Evolutionary conservation across 257 asterid species (phyloP).

Genomic region (Solanum verrucosum): DNA sequence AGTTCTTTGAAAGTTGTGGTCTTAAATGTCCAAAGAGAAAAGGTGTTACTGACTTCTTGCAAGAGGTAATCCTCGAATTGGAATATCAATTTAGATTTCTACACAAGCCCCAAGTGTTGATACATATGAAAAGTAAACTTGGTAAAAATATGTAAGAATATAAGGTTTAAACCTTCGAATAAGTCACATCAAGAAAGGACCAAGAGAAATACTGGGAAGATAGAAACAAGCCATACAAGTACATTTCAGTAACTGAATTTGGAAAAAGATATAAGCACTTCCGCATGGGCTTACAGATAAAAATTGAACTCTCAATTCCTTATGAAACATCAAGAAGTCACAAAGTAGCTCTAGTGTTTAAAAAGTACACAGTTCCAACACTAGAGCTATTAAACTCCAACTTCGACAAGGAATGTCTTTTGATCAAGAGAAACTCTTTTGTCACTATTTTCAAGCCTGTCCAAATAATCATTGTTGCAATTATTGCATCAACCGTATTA

Average conservation of each 20-base stretch:
- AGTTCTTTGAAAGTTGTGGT: slow-evolving; percentile 48
- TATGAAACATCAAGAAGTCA: slow-evolving; percentile 31
- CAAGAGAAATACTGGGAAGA: slow-evolving; percentile 70
- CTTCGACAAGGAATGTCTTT: slow-evolving; percentile 59
- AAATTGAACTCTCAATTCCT: slow-evolving; percentile 48
- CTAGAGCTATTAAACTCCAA: slow-evolving; percentile 46
- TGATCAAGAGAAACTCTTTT: slow-evolving; percentile 55
- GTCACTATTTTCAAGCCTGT: slow-evolving; percentile 50
- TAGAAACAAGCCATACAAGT: slow-evolving; percentile 23
- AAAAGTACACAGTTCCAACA: slow-evolving; percentile 29
- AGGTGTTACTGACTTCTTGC: slow-evolving; percentile 47
- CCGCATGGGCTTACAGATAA: slow-evolving; percentile 28
- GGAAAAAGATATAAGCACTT: slow-evolving; percentile 31
- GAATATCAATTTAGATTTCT: not conserved
- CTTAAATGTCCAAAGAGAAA: slow-evolving; percentile 60
- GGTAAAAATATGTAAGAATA: not conserved
- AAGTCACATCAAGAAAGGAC: slow-evolving; percentile 68
- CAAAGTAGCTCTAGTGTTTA: slow-evolving; percentile 47
- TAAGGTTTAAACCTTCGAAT: not conserved
- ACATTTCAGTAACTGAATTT: slow-evolving; percentile 38
- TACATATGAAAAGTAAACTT: not conserved
- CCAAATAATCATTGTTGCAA: slow-evolving; percentile 46
- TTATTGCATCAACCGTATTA: slow-evolving; percentile 42
- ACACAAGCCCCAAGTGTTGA: not conserved
- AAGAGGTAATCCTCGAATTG: slow-evolving; percentile 20